Percentiles rank a stretch among this genome's conserved stretches.
phyloP scores from a whole-genome alignment of 352 stramenopile genomes.

The Pythium sukuiense region DNA sequence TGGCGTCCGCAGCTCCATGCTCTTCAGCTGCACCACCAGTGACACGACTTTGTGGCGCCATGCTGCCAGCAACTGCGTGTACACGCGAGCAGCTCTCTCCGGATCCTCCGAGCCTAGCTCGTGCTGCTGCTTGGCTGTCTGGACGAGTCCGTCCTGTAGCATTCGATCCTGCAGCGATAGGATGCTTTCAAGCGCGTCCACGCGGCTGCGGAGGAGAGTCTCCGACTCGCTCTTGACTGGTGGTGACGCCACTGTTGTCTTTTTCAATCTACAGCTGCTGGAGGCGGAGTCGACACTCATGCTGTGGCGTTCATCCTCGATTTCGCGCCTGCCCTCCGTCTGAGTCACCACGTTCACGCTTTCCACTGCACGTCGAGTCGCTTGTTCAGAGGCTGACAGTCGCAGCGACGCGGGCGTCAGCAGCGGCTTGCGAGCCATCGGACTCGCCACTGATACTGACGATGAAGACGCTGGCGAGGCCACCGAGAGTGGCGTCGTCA shows the following conservation, averaged over 20 bases:
- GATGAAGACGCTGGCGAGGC: slow-evolving; percentile 2
- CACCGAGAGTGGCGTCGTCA: not conserved
- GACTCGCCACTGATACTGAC: not conserved
- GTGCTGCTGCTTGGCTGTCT: slow-evolving; percentile 24
- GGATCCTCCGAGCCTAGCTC: slow-evolving; percentile 13
- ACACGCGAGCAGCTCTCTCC: slow-evolving; percentile 29
- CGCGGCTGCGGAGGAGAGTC: slow-evolving; percentile 42
- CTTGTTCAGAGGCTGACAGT: not conserved
- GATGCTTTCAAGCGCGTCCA: slow-evolving; percentile 55
- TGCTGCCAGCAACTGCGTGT: slow-evolving; percentile 34
- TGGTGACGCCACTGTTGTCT: not conserved
- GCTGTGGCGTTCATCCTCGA: not conserved
- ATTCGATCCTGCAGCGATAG: slow-evolving; percentile 60
- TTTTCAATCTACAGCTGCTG: not conserved
- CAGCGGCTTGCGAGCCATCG: slow-evolving; percentile 1
- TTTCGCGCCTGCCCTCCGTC: not conserved
- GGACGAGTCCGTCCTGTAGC: slow-evolving; percentile 36
- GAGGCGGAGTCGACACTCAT: not conserved
- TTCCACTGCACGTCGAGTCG: not conserved
- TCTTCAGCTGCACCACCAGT: slow-evolving; percentile 58
- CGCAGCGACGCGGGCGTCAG: slow-evolving; percentile 19
- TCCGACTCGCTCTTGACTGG: slow-evolving; percentile 10
- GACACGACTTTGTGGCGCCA: slow-evolving; percentile 66
- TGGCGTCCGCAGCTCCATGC: slow-evolving; percentile 30
- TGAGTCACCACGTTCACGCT: not conserved